Conservation (phyloP, 805 yeast genomes). For the Jamesozyma jinghongensis region DNA sequence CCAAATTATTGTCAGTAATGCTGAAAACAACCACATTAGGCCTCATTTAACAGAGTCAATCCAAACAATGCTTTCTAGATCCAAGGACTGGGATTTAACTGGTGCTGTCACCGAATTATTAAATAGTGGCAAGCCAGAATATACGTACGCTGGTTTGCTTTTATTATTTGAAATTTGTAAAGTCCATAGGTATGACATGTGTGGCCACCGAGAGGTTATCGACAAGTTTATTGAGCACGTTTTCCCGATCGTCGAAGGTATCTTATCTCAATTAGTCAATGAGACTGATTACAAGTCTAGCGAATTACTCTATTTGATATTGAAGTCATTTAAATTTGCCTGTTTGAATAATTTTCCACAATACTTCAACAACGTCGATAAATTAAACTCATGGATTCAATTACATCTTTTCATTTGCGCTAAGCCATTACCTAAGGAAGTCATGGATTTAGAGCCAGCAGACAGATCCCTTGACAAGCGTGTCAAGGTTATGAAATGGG, state of each 20-base stretch:
- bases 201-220: slow-evolving; percentile 37
- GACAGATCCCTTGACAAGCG: slow-evolving; percentile 41
- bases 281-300: slow-evolving; percentile 31
- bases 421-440: slow-evolving; percentile 44
- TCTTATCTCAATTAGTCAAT: slow-evolving; percentile 37
- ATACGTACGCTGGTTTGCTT: slow-evolving; percentile 46
- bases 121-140: slow-evolving; percentile 31
- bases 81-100: slow-evolving; percentile 33
- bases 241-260: slow-evolving; percentile 47
- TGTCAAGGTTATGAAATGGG: slow-evolving; percentile 83
- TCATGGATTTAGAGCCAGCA: slow-evolving; percentile 38
- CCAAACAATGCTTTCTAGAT: slow-evolving; percentile 42
- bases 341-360: slow-evolving; percentile 52
- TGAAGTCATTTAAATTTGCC: slow-evolving; percentile 58
- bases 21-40: slow-evolving; percentile 36
- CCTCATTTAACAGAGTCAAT: slow-evolving; percentile 52
- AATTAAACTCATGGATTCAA: slow-evolving; percentile 51
- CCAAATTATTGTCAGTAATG: slow-evolving; percentile 39
- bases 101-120: slow-evolving; percentile 30
- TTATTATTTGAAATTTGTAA: slow-evolving; percentile 48
- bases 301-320: slow-evolving; percentile 48
- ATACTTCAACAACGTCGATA: slow-evolving; percentile 33
- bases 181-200: slow-evolving; percentile 47
- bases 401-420: slow-evolving; percentile 54
- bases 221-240: slow-evolving; percentile 40